These are phyloP conservation scores for Scheffersomyces coipomensis DNA, from an alignment of 805 yeast species.

Conservation along the genomic window DNA sequence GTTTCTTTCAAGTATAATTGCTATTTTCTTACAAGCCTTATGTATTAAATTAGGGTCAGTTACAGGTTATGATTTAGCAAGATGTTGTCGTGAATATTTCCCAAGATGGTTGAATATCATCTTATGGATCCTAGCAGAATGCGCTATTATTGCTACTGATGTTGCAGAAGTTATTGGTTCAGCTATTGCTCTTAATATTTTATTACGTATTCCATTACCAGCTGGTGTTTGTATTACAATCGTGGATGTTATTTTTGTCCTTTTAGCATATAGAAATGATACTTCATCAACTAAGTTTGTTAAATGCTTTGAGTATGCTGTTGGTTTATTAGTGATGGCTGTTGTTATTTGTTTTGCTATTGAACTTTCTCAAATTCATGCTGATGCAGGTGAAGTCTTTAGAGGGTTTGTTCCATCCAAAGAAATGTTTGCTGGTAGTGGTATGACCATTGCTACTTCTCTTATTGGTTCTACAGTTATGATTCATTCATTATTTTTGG, in stretches of 20 bases:
- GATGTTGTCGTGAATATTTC: conserved; percentile 40
- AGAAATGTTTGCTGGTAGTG: conserved; percentile 40
- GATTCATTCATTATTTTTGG: conserved; percentile 51
- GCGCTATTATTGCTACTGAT: conserved; percentile 51
- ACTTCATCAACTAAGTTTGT: conserved; percentile 34
- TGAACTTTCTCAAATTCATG: conserved; percentile 38
- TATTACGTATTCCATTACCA: conserved; percentile 44
- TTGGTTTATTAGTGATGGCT: conserved; percentile 40
- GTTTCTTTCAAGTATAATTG: conserved; percentile 42
- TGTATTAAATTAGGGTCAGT: conserved; percentile 49
- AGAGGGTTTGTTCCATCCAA: conserved; percentile 45
- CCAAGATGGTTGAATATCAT: conserved; percentile 38
- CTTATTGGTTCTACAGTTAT: conserved; percentile 52
- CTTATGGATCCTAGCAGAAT: conserved; percentile 45
- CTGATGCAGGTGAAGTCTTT: conserved; percentile 30
- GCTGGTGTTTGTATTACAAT: conserved; percentile 48
- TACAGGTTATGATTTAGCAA: conserved; percentile 47
- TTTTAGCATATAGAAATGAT: conserved; percentile 47
- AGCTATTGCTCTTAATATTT: conserved; percentile 49
- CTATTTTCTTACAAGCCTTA: conserved; percentile 44
- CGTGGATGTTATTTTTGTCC: conserved; percentile 44
- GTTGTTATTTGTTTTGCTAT: conserved; percentile 47
- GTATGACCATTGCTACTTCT: conserved; percentile 47
- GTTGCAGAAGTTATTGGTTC: conserved; percentile 54
- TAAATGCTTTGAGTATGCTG: conserved; percentile 39